Conservation (phyloP, 805 yeast genomes). For the Candida morakotiae region DNA sequence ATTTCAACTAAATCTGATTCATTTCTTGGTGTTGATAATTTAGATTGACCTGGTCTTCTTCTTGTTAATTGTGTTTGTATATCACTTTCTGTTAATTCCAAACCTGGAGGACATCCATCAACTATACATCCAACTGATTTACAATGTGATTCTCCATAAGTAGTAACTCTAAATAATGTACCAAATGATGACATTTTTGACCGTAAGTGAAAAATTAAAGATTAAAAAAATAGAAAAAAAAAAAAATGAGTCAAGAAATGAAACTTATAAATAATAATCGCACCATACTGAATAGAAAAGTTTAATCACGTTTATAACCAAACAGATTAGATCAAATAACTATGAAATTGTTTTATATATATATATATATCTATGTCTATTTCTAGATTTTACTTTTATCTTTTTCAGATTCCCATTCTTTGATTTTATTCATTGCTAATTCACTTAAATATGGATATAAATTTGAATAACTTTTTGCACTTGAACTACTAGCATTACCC, state of each 20-base stretch:
- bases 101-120: constrained; percentile 96
- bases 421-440: constrained; percentile 22
- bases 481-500: constrained; percentile 53
- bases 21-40: constrained; percentile 89
- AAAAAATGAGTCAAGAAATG: not conserved
- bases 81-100: constrained; percentile 78
- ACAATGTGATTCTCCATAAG: constrained; percentile 98
- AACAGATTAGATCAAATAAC: no score
- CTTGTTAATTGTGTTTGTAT: constrained; percentile 94
- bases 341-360: no score
- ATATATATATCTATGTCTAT: no score
- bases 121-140: constrained; percentile 97
- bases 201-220: not conserved
- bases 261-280: not conserved
- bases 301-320: no score
- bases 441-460: constrained; percentile 29
- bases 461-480: constrained; percentile 39
- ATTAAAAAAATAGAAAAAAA: constrained; percentile 1
- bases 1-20: constrained; percentile 91
- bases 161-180: constrained; percentile 62
- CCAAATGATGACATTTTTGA: constrained; percentile 47
- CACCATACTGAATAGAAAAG: no score
- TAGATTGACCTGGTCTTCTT: constrained; percentile 97
- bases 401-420: constrained; percentile 3
- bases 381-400: constrained; percentile 1